Evolutionary conservation across 352 stramenopile species (phyloP).

Genomic region (Phytophthora sp.): DNA sequence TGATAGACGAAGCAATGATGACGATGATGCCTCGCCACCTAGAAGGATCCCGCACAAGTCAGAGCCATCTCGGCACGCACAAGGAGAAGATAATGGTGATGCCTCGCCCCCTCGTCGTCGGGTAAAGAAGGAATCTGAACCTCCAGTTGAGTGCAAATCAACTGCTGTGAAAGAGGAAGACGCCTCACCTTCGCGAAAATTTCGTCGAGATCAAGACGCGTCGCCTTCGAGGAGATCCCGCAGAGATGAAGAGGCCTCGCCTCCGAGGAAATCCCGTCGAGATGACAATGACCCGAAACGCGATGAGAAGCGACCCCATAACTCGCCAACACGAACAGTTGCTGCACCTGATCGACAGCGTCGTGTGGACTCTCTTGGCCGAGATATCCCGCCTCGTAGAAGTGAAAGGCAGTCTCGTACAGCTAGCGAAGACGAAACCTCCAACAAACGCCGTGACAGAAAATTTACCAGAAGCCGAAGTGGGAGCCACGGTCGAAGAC

Average conservation of each 20-base stretch:
- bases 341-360: conserved; percentile 21
- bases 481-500: conserved; percentile 13
- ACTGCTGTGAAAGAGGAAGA: conserved; percentile 14
- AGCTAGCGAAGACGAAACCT: not conserved
- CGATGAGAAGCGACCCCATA: conserved; percentile 7
- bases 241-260: conserved; percentile 30
- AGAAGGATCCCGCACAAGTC: too few relatives aligned
- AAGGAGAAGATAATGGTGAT: conserved; percentile 15
- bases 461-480: conserved; percentile 13
- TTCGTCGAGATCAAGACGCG: conserved; percentile 19
- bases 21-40: conserved; percentile 27
- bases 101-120: conserved; percentile 29
- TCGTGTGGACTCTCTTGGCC: conserved; percentile 40
- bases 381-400: conserved; percentile 27
- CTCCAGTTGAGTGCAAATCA: not conserved
- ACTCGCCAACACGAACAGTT: conserved; percentile 18
- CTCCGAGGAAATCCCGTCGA: conserved; percentile 27
- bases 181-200: conserved; percentile 25
- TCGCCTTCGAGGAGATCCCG: conserved; percentile 21
- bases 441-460: conserved; percentile 15
- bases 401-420: conserved; percentile 15
- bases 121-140: conserved; percentile 7
- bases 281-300: conserved; percentile 8
- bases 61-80: not conserved
- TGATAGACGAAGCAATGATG: conserved; percentile 7